phyloP scores from a whole-genome alignment of 2,329 filamentous ascomycete genomes.

The Pseudogymnoascus sp. region DNA sequence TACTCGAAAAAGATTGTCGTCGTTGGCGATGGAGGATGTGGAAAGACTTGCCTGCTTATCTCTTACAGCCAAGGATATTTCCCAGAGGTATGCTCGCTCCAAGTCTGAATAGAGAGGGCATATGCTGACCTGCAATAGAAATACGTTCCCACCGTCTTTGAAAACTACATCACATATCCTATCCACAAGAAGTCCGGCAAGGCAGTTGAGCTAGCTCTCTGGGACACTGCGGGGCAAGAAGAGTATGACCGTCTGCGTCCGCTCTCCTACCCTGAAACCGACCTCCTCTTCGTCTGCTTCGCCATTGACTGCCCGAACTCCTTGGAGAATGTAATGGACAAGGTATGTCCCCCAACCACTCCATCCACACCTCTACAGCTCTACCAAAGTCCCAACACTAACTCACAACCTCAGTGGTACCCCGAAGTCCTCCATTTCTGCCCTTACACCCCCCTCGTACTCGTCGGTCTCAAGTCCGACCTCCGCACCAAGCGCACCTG shows the following conservation, averaged over 20 bases:
- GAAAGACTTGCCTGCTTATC: conserved; percentile 96
- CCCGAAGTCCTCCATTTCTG: conserved; percentile 98
- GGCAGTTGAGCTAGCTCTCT: conserved; percentile 90
- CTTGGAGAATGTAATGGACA: conserved; percentile 96
- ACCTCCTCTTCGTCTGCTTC: conserved; percentile 97
- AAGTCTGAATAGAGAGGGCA: not conserved
- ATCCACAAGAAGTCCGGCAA: conserved; percentile 82
- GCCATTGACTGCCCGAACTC: conserved; percentile 98
- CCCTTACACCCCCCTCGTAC: conserved; percentile 89
- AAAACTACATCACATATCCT: conserved; percentile 99
- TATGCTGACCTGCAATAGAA: conserved; percentile 51
- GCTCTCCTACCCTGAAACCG: conserved; percentile 94
- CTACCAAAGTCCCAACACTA: conserved; percentile 21
- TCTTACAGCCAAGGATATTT: conserved; percentile 99
- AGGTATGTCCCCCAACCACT: conserved; percentile 48
- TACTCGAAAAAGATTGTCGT: conserved; percentile 99
- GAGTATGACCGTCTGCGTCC: conserved; percentile 95
- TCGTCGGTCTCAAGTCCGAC: conserved; percentile 95
- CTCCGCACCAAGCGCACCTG: conserved; percentile 91
- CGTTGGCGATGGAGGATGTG: conserved; percentile 94
- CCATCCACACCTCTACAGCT: conserved; percentile 6
- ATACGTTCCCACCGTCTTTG: conserved; percentile 99
- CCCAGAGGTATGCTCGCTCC: conserved; percentile 65
- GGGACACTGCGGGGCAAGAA: conserved; percentile 98
- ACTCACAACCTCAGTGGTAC: conserved; percentile 67